phyloP scores from a whole-genome alignment of 768 basidiomycete species.

The Boletus rufocinnamomeus region DNA sequence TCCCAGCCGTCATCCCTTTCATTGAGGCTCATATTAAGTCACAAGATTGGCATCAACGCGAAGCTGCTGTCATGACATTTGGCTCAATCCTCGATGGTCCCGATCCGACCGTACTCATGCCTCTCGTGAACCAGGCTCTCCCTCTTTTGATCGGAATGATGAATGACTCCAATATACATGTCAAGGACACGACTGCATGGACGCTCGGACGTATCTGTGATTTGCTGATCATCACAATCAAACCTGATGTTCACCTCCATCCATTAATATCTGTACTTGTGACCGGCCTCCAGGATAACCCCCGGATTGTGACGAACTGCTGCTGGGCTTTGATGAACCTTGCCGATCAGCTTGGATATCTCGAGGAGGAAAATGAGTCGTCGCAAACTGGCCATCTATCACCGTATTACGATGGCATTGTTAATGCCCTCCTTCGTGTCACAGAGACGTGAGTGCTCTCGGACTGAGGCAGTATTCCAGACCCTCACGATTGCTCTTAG shows the following conservation, averaged over 20 bases:
- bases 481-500: conserved; percentile 40
- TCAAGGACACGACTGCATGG: conserved; percentile 98
- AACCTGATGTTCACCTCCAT: conserved; percentile 85
- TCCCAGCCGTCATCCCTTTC: conserved; percentile 93
- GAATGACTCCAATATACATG: conserved; percentile 78
- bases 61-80: conserved; percentile 98
- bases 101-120: conserved; percentile 81
- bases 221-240: conserved; percentile 79
- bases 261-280: conserved; percentile 84
- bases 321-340: conserved; percentile 98
- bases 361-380: conserved; percentile 60
- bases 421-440: conserved; percentile 78
- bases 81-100: conserved; percentile 98
- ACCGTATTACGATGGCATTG: conserved; percentile 85
- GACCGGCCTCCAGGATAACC: conserved; percentile 72
- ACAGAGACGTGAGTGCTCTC: conserved; percentile 72
- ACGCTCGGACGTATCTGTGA: conserved; percentile 96
- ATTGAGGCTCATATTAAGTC: conserved; percentile 95
- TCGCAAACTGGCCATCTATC: conserved; percentile 67
- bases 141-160: conserved; percentile 96
- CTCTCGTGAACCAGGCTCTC: conserved; percentile 91
- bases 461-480: background rate
- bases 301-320: conserved; percentile 88
- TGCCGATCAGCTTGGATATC: conserved; percentile 81
- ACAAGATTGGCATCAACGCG: conserved; percentile 91